Evolutionary conservation across 345 rosid genomes (phyloP).

Genomic region (Anastatica hierochuntica): DNA sequence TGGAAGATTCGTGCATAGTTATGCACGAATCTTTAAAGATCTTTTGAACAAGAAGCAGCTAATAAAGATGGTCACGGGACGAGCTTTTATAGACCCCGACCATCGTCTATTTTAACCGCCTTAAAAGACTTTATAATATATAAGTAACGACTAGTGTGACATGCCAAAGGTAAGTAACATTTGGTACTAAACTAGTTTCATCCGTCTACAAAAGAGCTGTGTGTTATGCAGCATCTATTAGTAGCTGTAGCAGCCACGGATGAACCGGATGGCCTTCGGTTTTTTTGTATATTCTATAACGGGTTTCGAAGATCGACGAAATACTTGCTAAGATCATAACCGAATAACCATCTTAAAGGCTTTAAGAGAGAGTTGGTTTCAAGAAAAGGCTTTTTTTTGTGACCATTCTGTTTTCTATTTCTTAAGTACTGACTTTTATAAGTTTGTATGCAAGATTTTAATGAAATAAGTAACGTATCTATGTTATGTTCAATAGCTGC

Average conservation of each 20-base stretch:
- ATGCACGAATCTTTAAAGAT: slow-evolving; percentile 17
- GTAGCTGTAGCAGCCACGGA: slow-evolving; percentile 47
- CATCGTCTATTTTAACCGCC: slow-evolving; percentile 6
- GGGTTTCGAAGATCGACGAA: not conserved
- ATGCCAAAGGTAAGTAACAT: slow-evolving; percentile 19
- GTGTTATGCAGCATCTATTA: slow-evolving; percentile 36
- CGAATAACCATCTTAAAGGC: not conserved
- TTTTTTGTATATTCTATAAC: slow-evolving; percentile 17
- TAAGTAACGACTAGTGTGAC: slow-evolving; percentile 24
- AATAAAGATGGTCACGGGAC: slow-evolving; percentile 15
- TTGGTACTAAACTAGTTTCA: slow-evolving; percentile 24
- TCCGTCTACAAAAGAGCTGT: slow-evolving; percentile 66
- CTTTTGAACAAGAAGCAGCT: slow-evolving; percentile 16
- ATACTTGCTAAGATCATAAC: not conserved
- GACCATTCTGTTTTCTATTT: not conserved
- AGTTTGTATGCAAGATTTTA: slow-evolving; percentile 14
- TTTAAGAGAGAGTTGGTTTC: slow-evolving; percentile 4
- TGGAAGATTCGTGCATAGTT: slow-evolving; percentile 19
- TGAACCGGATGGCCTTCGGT: not conserved
- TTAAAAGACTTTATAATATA: slow-evolving; percentile 17
- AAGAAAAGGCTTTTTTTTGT: slow-evolving; percentile 3
- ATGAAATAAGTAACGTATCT: slow-evolving; percentile 2
- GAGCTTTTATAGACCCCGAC: slow-evolving; percentile 31
- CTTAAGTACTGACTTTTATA: slow-evolving; percentile 2
- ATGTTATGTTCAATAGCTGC: not conserved